Evolutionary conservation across 352 stramenopile species (phyloP).

Genomic region (Phytophthora pseudosyringae): DNA sequence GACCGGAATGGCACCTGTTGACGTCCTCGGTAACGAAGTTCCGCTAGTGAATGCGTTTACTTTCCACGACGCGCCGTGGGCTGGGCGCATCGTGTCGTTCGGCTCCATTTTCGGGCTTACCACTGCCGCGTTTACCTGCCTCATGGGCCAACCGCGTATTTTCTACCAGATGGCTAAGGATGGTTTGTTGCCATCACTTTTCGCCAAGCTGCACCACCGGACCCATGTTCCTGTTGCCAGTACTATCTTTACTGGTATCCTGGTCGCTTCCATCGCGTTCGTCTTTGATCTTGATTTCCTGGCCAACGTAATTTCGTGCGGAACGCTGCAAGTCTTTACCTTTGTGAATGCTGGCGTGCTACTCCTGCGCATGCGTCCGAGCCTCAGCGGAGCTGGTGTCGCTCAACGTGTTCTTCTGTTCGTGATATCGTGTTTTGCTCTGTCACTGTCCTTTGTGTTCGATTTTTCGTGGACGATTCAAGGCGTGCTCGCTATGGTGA

Average conservation of each 20-base stretch:
- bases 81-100: conserved; percentile 87
- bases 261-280: conserved; percentile 83
- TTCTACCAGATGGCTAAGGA: conserved; percentile 94
- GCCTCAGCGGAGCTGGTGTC: conserved; percentile 46
- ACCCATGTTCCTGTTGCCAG: conserved; percentile 77
- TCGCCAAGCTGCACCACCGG: conserved; percentile 62
- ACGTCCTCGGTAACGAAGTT: conserved; percentile 73
- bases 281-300: conserved; percentile 92
- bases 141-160: conserved; percentile 93
- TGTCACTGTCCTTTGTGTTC: conserved; percentile 76
- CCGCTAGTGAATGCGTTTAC: conserved; percentile 87
- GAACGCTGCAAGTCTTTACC: conserved; percentile 93
- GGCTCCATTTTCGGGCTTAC: conserved; percentile 94
- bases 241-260: conserved; percentile 90
- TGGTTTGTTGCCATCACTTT: conserved; percentile 69
- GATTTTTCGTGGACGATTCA: conserved; percentile 64
- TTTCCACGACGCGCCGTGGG: conserved; percentile 76
- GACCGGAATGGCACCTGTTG: conserved; percentile 85
- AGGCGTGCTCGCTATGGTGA: conserved; percentile 33
- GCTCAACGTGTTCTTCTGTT: conserved; percentile 64
- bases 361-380: conserved; percentile 72
- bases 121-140: conserved; percentile 90
- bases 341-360: conserved; percentile 93
- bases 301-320: conserved; percentile 92
- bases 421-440: conserved; percentile 58